Base-by-base conservation (phyloP, 1,284 basidiomycete genomes). In the Rhodotorula sp. region DNA sequence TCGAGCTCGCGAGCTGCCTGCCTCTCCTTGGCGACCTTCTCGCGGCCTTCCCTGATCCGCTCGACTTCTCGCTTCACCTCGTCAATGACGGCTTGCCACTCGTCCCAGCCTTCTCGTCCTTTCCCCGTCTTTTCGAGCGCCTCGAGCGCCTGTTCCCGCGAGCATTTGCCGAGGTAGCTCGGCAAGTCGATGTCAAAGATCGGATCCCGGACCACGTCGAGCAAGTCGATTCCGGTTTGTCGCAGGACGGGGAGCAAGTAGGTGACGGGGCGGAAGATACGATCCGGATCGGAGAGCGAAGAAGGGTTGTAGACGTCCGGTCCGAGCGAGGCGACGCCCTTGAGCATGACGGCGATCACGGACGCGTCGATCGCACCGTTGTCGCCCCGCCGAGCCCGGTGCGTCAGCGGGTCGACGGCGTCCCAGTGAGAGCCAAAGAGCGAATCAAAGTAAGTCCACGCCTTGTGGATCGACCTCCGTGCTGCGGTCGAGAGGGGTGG, bases 261-360 rank as follows among this genome's bases (percentile, higher is more conserved):
- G 49, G 68, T 68, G 68, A 75, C 65, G 4, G 71, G 69, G 31
- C 69, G 62, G 34, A 58, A 60, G 45, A 62, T 55, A 26, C 62
- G 60, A 26, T 72, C 64, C 19, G 71, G 63, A 56, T 74, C 66
- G 45, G 70, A 60, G 45, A 66, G 43, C 5, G 66, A 59, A 5
- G 62, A 64, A 23, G 70, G 71, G 61, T 67, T 67, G 68, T 73
- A 72, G 18, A 70, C 49, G 47, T 68, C 64, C 10, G 69, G 49
- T 0, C 72, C 74, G 26, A 68, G 54, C 21, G 75, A 66, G 26
- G 72, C 60, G 26, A 77, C 49, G 2, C 78, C 78, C 62, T 79
- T 79, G 60, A 79, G 59, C 76, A 79, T 74, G 52, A 75, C 69
- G 28, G 78, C 78, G 28, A 78, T 68, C 43, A 78, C 75, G 48